Evolutionary conservation across 176 grass and related monocot species (phyloP).

Genomic region (Lolium perenne): DNA sequence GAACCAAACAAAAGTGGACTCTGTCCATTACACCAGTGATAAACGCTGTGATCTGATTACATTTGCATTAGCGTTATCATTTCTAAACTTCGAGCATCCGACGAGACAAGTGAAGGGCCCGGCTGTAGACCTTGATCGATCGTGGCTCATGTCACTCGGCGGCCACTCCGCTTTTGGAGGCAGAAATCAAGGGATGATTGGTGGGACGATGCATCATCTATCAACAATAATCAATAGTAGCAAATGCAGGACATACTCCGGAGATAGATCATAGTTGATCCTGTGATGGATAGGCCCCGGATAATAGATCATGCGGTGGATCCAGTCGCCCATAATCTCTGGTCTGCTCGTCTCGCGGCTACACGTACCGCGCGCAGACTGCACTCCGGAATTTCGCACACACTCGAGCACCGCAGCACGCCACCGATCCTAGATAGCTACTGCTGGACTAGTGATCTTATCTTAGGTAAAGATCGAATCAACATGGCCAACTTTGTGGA

Average conservation of each 20-base stretch:
- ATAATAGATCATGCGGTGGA: background rate
- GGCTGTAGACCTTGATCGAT: background rate
- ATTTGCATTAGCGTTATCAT: too few species aligned
- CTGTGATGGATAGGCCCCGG: background rate
- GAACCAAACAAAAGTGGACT: too few species aligned
- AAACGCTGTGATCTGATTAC: too few species aligned
- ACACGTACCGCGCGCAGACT: background rate
- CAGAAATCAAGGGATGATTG: background rate
- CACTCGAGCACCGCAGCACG: background rate
- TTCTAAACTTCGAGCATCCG: too few species aligned
- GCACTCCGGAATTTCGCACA: background rate
- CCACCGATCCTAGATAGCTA: background rate
- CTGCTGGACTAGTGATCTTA: background rate
- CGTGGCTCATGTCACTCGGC: background rate
- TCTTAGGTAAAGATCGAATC: conserved; percentile 6
- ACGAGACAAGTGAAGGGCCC: too few species aligned
- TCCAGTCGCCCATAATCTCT: background rate
- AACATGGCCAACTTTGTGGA: background rate
- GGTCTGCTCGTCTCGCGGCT: background rate
- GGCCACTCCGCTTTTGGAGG: background rate
- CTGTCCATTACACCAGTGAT: too few species aligned
- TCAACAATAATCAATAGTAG: background rate
- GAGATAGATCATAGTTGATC: background rate
- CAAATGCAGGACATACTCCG: background rate
- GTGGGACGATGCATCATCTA: background rate